These are phyloP conservation scores for Cladosporium sp. DNA, from an alignment of 2,329 filamentous ascomycete genomes.

Conservation along the genomic window DNA sequence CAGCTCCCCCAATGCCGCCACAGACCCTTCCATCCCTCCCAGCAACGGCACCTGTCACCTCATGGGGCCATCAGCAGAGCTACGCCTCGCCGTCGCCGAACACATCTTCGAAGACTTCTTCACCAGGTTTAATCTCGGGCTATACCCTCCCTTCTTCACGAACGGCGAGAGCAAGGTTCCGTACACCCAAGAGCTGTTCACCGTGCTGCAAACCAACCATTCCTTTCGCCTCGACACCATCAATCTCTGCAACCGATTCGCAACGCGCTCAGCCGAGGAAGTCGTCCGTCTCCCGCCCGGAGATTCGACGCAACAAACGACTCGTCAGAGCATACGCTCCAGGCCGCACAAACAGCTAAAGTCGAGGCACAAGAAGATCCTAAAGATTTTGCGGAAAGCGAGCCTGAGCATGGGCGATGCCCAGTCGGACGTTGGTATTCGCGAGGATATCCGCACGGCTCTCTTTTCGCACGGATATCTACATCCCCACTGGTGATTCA, in stretches of 20 bases:
- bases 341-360: not conserved
- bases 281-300: not conserved
- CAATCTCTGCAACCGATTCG: not conserved
- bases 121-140: not conserved
- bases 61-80: too few relatives aligned
- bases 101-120: too few relatives aligned
- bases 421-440: not conserved
- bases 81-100: too few relatives aligned
- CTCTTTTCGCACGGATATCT: not conserved
- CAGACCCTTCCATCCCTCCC: not conserved
- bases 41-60: not conserved
- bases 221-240: not conserved
- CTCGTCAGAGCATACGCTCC: not conserved
- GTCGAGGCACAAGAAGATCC: not conserved
- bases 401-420: not conserved
- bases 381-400: not conserved
- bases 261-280: not conserved
- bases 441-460: not conserved
- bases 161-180: not conserved
- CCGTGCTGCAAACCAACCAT: not conserved
- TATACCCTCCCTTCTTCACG: not conserved
- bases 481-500: not conserved
- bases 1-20: not conserved
- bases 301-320: not conserved
- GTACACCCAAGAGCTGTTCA: not conserved